Percentiles rank a stretch among this genome's conserved stretches.
Conservation (phyloP, 139 green algal species). For the Chlamydomonas eustigma region DNA sequence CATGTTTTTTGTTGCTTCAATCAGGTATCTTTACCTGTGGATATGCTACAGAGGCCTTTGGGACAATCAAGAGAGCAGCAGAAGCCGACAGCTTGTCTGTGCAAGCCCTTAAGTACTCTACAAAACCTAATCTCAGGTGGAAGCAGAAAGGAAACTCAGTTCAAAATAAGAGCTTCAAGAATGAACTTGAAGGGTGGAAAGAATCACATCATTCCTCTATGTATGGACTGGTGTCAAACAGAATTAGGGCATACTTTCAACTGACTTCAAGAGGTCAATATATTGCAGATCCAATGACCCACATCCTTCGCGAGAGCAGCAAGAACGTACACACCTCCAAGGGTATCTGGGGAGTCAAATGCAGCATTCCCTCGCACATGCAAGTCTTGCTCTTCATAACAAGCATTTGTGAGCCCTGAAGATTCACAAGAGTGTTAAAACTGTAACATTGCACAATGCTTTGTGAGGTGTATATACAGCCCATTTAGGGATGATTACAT, state of each 20-base stretch:
- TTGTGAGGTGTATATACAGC: too few species aligned
- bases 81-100: neutral
- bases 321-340: neutral
- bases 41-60: neutral
- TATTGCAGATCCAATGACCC: neutral
- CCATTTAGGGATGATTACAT: too few species aligned
- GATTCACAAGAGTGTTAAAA: too few species aligned
- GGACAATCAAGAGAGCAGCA: neutral
- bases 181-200: neutral
- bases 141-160: neutral
- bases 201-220: neutral
- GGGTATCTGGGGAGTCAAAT: conserved; percentile 7
- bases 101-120: neutral
- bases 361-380: neutral
- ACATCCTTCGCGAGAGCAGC: neutral
- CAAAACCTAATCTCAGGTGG: conserved; percentile 1
- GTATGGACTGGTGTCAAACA: neutral
- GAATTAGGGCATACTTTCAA: neutral
- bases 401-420: neutral
- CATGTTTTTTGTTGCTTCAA: neutral
- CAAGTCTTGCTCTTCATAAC: neutral
- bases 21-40: neutral
- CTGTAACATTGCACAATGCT: too few species aligned
- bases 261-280: neutral
- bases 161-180: neutral